phyloP scores from a whole-genome alignment of 768 basidiomycete genomes.

The Phylloporus sp. region DNA sequence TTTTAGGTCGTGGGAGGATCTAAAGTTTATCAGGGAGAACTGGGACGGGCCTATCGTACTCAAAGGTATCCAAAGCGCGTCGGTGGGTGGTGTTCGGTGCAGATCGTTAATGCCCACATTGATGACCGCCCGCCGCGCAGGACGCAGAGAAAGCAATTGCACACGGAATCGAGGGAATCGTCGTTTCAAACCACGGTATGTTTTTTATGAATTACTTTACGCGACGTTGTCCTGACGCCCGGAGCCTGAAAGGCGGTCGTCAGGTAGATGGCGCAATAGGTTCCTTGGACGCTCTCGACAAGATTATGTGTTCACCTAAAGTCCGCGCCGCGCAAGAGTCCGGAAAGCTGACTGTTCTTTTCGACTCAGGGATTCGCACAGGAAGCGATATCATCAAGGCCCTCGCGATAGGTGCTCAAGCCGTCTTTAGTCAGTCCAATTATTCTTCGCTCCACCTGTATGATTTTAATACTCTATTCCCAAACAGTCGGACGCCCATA shows the following conservation, averaged over 20 bases:
- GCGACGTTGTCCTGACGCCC: neutral
- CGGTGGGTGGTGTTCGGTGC: conserved; percentile 1
- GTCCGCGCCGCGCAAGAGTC: conserved; percentile 52
- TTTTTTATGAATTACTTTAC: neutral
- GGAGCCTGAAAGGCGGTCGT: conserved; percentile 50
- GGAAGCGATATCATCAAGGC: conserved; percentile 55
- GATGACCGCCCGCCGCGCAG: neutral
- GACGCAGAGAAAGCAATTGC: conserved; percentile 60
- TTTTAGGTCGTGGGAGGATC: conserved; percentile 44
- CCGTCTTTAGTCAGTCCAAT: conserved; percentile 37
- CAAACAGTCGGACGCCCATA: conserved; percentile 38
- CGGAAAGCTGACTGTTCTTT: conserved; percentile 65
- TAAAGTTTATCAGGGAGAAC: conserved; percentile 39
- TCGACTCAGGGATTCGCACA: conserved; percentile 57
- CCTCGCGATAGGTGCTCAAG: conserved; percentile 54
- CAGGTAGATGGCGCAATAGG: conserved; percentile 78
- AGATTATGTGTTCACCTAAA: conserved; percentile 59
- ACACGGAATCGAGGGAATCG: conserved; percentile 62
- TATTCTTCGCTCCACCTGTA: neutral
- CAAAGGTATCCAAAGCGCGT: conserved; percentile 39
- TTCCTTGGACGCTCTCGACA: conserved; percentile 65
- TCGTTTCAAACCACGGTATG: conserved; percentile 79
- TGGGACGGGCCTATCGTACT: conserved; percentile 50
- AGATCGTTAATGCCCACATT: neutral
- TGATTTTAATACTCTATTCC: neutral